phyloP scores from a whole-genome alignment of 2,329 filamentous ascomycete genomes.

The Madurella fahalii region DNA sequence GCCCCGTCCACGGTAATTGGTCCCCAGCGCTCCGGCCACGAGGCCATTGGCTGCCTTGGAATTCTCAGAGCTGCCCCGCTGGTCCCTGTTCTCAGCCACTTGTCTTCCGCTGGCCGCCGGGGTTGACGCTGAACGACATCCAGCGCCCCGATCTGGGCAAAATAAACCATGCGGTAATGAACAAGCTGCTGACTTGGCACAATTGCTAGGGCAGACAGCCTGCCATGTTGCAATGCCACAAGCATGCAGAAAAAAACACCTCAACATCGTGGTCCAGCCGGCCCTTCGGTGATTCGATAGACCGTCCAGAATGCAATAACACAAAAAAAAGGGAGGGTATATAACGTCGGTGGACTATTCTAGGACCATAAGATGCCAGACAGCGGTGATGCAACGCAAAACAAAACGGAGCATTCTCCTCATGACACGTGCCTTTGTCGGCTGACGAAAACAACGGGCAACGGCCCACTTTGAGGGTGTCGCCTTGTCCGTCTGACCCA shows the following conservation, averaged over 20 bases:
- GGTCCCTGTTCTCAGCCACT: conserved; percentile 6
- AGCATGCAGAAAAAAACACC: too few relatives aligned
- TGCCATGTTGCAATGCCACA: too few relatives aligned
- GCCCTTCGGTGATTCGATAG: not conserved
- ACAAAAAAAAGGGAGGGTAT: not conserved
- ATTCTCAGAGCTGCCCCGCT: conserved; percentile 8
- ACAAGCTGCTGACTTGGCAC: too few relatives aligned
- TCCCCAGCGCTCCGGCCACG: not conserved
- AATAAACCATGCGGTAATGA: not conserved
- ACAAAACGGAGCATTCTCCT: not conserved
- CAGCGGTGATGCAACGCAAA: not conserved
- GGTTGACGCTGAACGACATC: conserved; percentile 5
- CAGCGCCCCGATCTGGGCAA: not conserved
- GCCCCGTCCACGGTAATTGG: conserved; percentile 14
- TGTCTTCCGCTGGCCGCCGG: not conserved
- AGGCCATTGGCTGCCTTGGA: conserved; percentile 21
- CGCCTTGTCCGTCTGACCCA: not conserved
- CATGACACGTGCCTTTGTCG: not conserved
- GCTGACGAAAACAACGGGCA: not conserved
- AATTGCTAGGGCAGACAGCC: too few relatives aligned
- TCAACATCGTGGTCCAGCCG: too few relatives aligned
- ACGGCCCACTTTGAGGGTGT: not conserved
- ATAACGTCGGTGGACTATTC: not conserved
- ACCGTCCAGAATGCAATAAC: not conserved
- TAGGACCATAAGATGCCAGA: not conserved